Base-by-base conservation (phyloP, 345 rosid genomes). In the Populus nigra region DNA sequence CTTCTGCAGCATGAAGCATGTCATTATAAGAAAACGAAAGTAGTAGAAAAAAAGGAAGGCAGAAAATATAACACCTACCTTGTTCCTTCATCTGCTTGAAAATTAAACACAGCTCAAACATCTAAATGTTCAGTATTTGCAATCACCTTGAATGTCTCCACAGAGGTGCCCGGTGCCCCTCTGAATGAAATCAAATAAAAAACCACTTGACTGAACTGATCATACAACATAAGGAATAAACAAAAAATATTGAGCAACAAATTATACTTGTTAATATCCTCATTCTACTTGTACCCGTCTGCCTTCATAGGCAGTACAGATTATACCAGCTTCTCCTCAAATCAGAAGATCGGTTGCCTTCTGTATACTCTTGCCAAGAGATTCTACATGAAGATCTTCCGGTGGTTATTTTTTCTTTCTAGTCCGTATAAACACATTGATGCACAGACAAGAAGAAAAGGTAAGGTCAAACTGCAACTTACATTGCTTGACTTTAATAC, bases 401-500 rank as follows among this genome's bases (percentile, higher is more conserved):
- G 11, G 25, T 9, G 63, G 15, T 59, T 9, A n/a, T 59, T 29
- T 9, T 59, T 4, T 53, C 15, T 63, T 33, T 57, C 50, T 47
- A 18, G 36, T 65, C 22, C 23, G 35, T 65, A 71, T 10, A 25
- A 65, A 18, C 18, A 35, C 55, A 35, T 20, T 41, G 45, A 33
- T n/a, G 59, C 12, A 45, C 67, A 69, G 29, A 59, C 29, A 17
- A 59, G 36, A 17, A 57, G 36, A 33, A 73, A 53, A 41, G 45
- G 75, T 73, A 72, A 27, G 20, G 59, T 13, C 11, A 67, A 76
- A 57, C 77, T 68, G 74, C 72, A 45, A 68, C 77, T 68, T 80
- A 65, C 72, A 20, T 74, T 29, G 71, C 73, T 78, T 47, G 67
- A 73, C 74, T 79, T 65, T 49, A 74, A 80, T 79, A 76, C 81